A percentile compares a stretch with the other conserved stretches of the same genome.
phyloP scores from a whole-genome alignment of 768 basidiomycete species.

The Boletus eberwhitei region DNA sequence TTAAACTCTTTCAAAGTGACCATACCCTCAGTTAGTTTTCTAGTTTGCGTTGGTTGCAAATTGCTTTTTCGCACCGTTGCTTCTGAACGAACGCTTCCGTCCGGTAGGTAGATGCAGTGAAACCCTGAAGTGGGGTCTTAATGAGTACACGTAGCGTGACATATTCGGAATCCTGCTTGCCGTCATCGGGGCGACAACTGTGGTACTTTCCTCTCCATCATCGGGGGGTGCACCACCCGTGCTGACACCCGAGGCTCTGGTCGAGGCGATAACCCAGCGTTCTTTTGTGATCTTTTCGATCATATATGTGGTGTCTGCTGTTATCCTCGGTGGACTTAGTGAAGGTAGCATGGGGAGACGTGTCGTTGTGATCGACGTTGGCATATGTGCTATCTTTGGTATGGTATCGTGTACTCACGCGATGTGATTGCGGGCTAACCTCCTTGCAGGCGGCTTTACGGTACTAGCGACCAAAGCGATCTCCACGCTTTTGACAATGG shows the following conservation, averaged over 20 bases:
- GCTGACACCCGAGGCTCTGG: conserved; percentile 65
- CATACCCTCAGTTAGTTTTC: neutral
- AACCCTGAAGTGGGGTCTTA: conserved; percentile 9
- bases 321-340: conserved; percentile 64
- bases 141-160: conserved; percentile 52
- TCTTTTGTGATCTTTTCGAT: conserved; percentile 75
- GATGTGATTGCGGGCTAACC: neutral
- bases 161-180: conserved; percentile 76
- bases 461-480: conserved; percentile 92
- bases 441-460: conserved; percentile 76
- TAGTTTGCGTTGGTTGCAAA: conserved; percentile 94
- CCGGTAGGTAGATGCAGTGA: conserved; percentile 42
- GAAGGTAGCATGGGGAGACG: conserved; percentile 57
- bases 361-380: conserved; percentile 83
- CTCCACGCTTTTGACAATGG: conserved; percentile 76
- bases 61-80: conserved; percentile 86
- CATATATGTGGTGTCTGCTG: conserved; percentile 54
- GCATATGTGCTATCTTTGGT: conserved; percentile 85
- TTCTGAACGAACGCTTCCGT: conserved; percentile 80
- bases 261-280: conserved; percentile 64
- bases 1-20: conserved; percentile 3
- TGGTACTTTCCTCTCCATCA: conserved; percentile 79
- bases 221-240: conserved; percentile 53
- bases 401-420: conserved; percentile 7
- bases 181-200: conserved; percentile 84